Evolutionary conservation across 305 asterid genomes (phyloP), one percentile per base, ranked within the genome.

Genomic region (Rubia balearica): DNA sequence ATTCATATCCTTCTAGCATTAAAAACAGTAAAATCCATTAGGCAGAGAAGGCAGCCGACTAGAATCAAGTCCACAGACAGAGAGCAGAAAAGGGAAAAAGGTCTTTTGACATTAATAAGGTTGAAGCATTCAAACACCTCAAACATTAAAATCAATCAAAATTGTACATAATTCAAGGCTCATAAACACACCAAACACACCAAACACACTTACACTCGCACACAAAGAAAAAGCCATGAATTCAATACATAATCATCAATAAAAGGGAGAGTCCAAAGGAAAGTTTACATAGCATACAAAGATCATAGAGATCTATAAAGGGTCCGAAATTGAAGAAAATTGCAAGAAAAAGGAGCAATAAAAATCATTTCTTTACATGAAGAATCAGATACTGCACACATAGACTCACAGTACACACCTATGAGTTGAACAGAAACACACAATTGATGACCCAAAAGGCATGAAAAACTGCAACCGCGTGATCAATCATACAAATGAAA

Each of bases 281-380:
- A 46, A 8, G 57, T 46, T 8, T 6, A 6, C 19, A 48, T 70
- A 14, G 48, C 65, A 60, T 63, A 67, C 63, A 46, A 67, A 59
- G 49, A 27, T 10, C n/a, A 16, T 48, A 48, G 57, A 74, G 76
- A 78, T 78, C 79, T 67, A 71, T 41, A 59, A 61, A 76, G 21
- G 16, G 61, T 27, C 57, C 16, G 16, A 10, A 66, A 53, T 24
- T 21, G 17, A 6, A 13, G 66, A 41, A 57, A 55, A 70, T 56
- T 57, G 67, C n/a, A 57, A 33, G 57, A 49, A 57, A 59, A 57
- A 41, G 7, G 16, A 55, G 16, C 40, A 40, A 17, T n/a, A 41
- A 64, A 70, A 70, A 40, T 57, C 30, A 59, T 70, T 56, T 70
- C 55, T 70, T 42, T 60, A 21, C 77, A 61, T 48, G 59, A 38